Conservation (phyloP, 2,329 filamentous ascomycete species). For the Mariannaea elegans region DNA sequence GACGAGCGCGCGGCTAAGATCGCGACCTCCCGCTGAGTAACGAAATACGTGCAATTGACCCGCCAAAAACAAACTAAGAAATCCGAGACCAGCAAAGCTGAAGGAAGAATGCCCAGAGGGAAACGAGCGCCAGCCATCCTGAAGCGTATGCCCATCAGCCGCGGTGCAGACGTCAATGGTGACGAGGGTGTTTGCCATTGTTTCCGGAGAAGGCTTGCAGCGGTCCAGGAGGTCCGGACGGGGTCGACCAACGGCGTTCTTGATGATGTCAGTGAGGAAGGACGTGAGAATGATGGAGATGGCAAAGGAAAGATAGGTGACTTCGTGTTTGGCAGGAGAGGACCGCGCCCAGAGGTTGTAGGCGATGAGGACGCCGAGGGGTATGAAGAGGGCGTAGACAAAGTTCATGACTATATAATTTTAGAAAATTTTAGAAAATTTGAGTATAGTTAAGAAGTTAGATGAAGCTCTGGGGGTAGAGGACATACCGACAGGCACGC, state of each 20-base stretch:
- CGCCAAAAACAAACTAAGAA: constrained; percentile 74
- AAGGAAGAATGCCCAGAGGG: constrained; percentile 84
- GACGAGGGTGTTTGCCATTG: constrained; percentile 62
- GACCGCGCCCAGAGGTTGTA: constrained; percentile 72
- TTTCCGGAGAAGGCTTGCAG: constrained; percentile 73
- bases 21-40: constrained; percentile 53
- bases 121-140: constrained; percentile 87
- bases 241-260: constrained; percentile 85
- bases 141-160: constrained; percentile 71
- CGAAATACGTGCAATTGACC: constrained; percentile 71
- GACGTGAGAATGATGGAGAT: constrained; percentile 80
- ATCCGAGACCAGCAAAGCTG: constrained; percentile 81
- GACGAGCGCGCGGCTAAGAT: constrained; percentile 64
- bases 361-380: constrained; percentile 70
- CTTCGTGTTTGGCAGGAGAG: constrained; percentile 81
- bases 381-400: constrained; percentile 78
- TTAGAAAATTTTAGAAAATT: not conserved
- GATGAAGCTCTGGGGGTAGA: too few relatives aligned
- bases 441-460: too few relatives aligned
- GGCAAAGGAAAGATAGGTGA: constrained; percentile 81
- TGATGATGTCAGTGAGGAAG: constrained; percentile 89
- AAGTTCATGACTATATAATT: constrained; percentile 72
- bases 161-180: constrained; percentile 78
- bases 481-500: constrained; percentile 78
- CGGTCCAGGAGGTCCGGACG: constrained; percentile 72